These are phyloP conservation scores for Pholiota conissans DNA, from an alignment of 768 basidiomycete genomes.

Conservation along the genomic window DNA sequence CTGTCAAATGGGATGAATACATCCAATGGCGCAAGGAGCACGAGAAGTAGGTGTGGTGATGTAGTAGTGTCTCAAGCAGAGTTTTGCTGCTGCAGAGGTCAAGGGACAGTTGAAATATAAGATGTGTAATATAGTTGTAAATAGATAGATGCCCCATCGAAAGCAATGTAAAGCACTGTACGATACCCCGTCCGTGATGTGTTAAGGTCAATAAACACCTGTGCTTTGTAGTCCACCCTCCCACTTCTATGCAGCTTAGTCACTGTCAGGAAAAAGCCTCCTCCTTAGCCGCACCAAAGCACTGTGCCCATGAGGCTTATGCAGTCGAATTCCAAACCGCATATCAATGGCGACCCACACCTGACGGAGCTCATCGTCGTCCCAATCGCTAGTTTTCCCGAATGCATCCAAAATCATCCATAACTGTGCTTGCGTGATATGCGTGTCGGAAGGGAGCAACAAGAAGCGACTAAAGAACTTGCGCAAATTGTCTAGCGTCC, in stretches of 20 bases:
- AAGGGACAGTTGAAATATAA: neutral
- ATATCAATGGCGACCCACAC: constrained; percentile 59
- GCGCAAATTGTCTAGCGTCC: constrained; percentile 60
- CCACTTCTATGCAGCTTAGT: neutral
- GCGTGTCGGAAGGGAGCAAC: constrained; percentile 43
- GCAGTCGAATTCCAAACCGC: constrained; percentile 47
- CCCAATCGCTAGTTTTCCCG: constrained; percentile 54
- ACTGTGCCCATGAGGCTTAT: constrained; percentile 36
- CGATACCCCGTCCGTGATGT: neutral
- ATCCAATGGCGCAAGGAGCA: constrained; percentile 66
- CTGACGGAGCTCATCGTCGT: constrained; percentile 47
- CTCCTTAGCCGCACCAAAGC: constrained; percentile 41
- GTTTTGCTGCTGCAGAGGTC: neutral
- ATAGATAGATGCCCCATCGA: neutral
- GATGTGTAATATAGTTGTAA: constrained; percentile 11
- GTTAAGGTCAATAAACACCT: neutral
- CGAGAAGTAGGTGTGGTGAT: constrained; percentile 14
- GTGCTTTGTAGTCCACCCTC: neutral
- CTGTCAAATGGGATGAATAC: constrained; percentile 76
- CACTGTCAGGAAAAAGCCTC: constrained; percentile 32
- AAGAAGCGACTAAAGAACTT: constrained; percentile 65
- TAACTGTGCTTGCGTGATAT: constrained; percentile 46
- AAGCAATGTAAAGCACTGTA: neutral
- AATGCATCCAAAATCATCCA: constrained; percentile 74
- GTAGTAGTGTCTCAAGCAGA: neutral